Evolutionary conservation across 352 stramenopile species (phyloP).

Genomic region (Stramenopiles sp.): DNA sequence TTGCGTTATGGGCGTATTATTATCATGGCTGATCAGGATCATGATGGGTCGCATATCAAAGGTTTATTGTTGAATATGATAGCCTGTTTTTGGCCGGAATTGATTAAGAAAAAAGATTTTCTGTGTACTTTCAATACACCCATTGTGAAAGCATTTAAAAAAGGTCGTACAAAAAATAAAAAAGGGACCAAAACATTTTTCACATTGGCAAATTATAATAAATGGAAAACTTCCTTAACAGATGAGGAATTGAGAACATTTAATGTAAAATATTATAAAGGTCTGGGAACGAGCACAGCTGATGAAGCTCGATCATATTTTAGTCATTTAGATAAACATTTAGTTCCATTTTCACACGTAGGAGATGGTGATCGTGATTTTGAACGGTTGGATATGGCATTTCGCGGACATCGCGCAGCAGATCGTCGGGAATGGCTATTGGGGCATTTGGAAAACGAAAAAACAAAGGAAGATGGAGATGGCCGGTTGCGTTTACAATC

Average conservation of each 20-base stretch:
- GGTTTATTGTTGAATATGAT: constrained; percentile 96
- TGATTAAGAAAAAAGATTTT: constrained; percentile 79
- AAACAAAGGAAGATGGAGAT: too few relatives aligned
- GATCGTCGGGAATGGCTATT: constrained; percentile 89
- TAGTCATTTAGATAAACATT: constrained; percentile 66
- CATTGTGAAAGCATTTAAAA: constrained; percentile 86
- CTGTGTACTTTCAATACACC: constrained; percentile 94
- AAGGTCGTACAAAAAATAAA: constrained; percentile 32
- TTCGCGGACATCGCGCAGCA: constrained; percentile 82
- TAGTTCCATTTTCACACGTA: constrained; percentile 77
- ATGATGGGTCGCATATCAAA: constrained; percentile 97
- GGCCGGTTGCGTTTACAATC: constrained; percentile 68
- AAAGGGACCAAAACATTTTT: constrained; percentile 73
- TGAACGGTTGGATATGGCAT: constrained; percentile 86
- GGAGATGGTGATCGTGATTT: constrained; percentile 58
- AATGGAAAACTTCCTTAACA: constrained; percentile 57
- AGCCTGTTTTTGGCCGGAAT: constrained; percentile 89
- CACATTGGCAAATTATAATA: constrained; percentile 86
- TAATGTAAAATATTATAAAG: constrained; percentile 98
- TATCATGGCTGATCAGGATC: constrained; percentile 98
- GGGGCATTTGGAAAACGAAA: constrained; percentile 45
- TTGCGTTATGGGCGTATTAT: constrained; percentile 93
- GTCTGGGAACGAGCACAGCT: constrained; percentile 89
- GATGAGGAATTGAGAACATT: constrained; percentile 62
- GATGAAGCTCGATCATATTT: constrained; percentile 95